A percentile compares a stretch with the other conserved stretches of the same genome.
Evolutionary conservation across 2,329 filamentous ascomycete genomes (phyloP).

Genomic region (Botrytis fragariae): DNA sequence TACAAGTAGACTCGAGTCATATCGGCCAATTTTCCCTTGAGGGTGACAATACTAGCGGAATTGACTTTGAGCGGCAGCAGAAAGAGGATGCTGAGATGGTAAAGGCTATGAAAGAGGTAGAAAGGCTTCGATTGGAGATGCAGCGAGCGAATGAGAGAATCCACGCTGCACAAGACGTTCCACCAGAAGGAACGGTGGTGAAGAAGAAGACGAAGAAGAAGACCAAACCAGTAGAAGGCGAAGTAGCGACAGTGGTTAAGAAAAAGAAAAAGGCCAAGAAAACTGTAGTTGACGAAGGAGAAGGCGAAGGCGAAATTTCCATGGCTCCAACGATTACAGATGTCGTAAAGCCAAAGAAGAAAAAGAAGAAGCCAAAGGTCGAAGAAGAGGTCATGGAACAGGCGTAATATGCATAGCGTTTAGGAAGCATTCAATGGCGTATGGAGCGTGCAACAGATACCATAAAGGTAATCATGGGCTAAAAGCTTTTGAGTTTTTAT

Average conservation of each 20-base stretch:
- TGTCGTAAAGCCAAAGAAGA: constrained; percentile 45
- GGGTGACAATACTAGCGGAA: constrained; percentile 43
- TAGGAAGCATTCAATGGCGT: constrained; percentile 22
- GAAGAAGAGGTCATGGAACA: constrained; percentile 22
- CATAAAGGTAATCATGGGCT: constrained; percentile 12
- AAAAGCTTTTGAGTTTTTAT: not conserved
- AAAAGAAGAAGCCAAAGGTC: constrained; percentile 42
- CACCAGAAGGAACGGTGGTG: constrained; percentile 59
- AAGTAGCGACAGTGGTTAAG: constrained; percentile 26
- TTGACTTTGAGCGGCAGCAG: constrained; percentile 64
- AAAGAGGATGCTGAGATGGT: constrained; percentile 86
- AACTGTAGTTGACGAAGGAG: constrained; percentile 33
- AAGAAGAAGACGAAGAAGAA: constrained; percentile 58
- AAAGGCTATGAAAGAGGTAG: constrained; percentile 83
- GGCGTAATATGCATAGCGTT: constrained; percentile 18
- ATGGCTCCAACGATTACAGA: constrained; percentile 21
- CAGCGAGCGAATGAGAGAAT: constrained; percentile 75
- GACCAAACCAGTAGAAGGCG: constrained; percentile 30
- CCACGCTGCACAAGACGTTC: constrained; percentile 64
- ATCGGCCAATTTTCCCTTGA: constrained; percentile 72
- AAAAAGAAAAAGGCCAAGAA: constrained; percentile 54
- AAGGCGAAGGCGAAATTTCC: constrained; percentile 27
- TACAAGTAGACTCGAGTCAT: constrained; percentile 84
- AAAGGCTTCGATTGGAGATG: constrained; percentile 84
- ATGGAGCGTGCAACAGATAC: constrained; percentile 16